Percentiles rank a stretch among this genome's conserved stretches.
Evolutionary conservation across 305 asterid genomes (phyloP).

Genomic region (Fraxinus albicans): DNA sequence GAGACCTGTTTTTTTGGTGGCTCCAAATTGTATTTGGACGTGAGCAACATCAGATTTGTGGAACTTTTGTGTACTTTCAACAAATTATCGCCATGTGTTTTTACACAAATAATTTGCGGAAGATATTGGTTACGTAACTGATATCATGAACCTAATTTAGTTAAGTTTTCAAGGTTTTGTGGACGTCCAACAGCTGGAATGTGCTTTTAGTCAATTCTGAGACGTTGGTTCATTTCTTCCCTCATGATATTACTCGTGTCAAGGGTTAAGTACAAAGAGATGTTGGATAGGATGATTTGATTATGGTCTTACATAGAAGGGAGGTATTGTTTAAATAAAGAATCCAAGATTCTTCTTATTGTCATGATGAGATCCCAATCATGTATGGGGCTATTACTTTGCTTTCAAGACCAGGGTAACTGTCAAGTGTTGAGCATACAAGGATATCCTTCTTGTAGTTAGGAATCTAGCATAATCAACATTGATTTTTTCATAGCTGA

Average conservation of each 20-base stretch:
- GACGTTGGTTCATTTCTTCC: neutral
- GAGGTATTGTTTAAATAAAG: neutral
- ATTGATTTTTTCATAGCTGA: neutral
- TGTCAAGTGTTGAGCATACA: neutral
- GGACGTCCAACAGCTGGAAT: neutral
- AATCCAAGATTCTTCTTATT: neutral
- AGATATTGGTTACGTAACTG: neutral
- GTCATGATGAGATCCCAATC: neutral
- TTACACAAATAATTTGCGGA: neutral
- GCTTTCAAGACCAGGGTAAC: neutral
- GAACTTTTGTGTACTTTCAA: neutral
- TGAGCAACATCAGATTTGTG: neutral
- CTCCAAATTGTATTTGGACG: neutral
- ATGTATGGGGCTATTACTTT: neutral
- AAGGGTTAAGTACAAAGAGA: neutral
- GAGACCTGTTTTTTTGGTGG: neutral
- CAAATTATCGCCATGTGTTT: neutral
- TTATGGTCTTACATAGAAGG: neutral
- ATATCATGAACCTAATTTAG: neutral
- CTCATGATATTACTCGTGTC: neutral
- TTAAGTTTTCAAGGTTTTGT: neutral
- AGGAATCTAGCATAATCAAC: constrained; percentile 8
- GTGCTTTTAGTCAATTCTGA: neutral
- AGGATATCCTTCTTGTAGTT: neutral
- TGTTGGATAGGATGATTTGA: neutral